A percentile compares a stretch with the other conserved stretches of the same genome.
Conservation (phyloP, 2,329 filamentous ascomycete species). For the Knufia petricola region DNA sequence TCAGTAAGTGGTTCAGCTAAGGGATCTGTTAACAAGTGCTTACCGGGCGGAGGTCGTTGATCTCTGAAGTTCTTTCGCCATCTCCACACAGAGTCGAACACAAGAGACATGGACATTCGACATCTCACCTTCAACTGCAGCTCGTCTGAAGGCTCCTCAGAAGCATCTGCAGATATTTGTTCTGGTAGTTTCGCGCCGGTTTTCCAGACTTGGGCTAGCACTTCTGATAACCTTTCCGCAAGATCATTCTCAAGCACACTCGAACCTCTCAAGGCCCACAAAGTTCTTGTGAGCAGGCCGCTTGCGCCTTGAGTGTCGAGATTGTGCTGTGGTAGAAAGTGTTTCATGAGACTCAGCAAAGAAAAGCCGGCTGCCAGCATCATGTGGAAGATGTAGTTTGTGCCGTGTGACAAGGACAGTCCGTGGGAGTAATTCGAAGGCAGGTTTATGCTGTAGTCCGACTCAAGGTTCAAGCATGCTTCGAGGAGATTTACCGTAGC, state of each 20-base stretch:
- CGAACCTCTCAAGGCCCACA: conserved; percentile 50
- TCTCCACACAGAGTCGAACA: conserved; percentile 59
- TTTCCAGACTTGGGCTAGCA: conserved; percentile 57
- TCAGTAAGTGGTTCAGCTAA: conserved; percentile 26
- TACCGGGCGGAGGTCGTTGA: conserved; percentile 42
- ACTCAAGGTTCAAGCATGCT: conserved; percentile 34
- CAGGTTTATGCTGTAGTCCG: conserved; percentile 29
- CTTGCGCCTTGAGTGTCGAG: conserved; percentile 44
- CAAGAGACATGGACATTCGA: conserved; percentile 57
- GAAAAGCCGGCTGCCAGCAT: conserved; percentile 56
- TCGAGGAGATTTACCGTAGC: conserved; percentile 40
- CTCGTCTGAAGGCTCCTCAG: conserved; percentile 26
- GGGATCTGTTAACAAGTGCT: conserved; percentile 55
- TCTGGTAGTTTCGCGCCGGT: conserved; percentile 28
- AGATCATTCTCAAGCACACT: conserved; percentile 56
- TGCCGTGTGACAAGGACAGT: conserved; percentile 43
- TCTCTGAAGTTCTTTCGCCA: conserved; percentile 60
- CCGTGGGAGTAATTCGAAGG: conserved; percentile 24
- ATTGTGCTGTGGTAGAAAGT: conserved; percentile 47
- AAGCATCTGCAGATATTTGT: background rate
- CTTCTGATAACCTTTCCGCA: conserved; percentile 54
- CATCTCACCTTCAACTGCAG: conserved; percentile 56
- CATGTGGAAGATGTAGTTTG: conserved; percentile 59
- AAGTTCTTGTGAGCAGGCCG: conserved; percentile 48
- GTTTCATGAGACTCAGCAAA: conserved; percentile 56